Conservation (phyloP, 306 rosid species). For the Lathyrus tuberosus region DNA sequence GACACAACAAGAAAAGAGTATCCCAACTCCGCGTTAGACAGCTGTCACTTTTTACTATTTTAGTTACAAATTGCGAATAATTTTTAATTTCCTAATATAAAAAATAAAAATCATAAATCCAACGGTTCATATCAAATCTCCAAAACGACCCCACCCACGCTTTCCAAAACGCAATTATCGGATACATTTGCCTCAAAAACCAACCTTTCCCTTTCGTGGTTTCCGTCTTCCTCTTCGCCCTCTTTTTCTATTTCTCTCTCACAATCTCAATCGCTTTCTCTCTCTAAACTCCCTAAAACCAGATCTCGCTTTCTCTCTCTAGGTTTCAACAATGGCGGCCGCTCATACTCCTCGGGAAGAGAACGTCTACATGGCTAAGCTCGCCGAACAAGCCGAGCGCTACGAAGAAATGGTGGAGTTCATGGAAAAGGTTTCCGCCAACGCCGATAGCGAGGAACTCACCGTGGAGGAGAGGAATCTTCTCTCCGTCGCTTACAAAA, state of each 20-base stretch:
- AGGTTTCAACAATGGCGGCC: slow-evolving; percentile 61
- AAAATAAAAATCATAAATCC: slow-evolving; percentile 40
- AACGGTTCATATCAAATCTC: slow-evolving; percentile 52
- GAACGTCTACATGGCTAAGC: slow-evolving; percentile 97
- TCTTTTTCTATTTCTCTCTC: slow-evolving; percentile 12
- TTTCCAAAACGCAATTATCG: slow-evolving; percentile 62
- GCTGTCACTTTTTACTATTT: slow-evolving; percentile 45
- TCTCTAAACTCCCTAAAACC: slow-evolving; percentile 27
- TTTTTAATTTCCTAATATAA: slow-evolving; percentile 5
- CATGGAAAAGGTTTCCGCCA: slow-evolving; percentile 95
- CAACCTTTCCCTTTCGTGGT: slow-evolving; percentile 42
- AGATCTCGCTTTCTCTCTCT: slow-evolving; percentile 44
- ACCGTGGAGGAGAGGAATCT: slow-evolving; percentile 94
- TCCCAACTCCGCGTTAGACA: slow-evolving; percentile 49
- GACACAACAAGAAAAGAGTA: slow-evolving; percentile 30
- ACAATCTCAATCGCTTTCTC: slow-evolving; percentile 15
- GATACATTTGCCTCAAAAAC: slow-evolving; percentile 42
- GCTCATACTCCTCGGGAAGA: slow-evolving; percentile 86
- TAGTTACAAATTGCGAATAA: background rate
- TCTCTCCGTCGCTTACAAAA: slow-evolving; percentile 94
- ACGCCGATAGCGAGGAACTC: slow-evolving; percentile 86
- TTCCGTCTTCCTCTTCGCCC: slow-evolving; percentile 30
- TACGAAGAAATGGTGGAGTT: slow-evolving; percentile 99
- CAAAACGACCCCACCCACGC: slow-evolving; percentile 33
- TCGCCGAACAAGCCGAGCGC: slow-evolving; percentile 99